Evolutionary conservation across 1,139 yeast species (phyloP).

Genomic region (Candida anutae): DNA sequence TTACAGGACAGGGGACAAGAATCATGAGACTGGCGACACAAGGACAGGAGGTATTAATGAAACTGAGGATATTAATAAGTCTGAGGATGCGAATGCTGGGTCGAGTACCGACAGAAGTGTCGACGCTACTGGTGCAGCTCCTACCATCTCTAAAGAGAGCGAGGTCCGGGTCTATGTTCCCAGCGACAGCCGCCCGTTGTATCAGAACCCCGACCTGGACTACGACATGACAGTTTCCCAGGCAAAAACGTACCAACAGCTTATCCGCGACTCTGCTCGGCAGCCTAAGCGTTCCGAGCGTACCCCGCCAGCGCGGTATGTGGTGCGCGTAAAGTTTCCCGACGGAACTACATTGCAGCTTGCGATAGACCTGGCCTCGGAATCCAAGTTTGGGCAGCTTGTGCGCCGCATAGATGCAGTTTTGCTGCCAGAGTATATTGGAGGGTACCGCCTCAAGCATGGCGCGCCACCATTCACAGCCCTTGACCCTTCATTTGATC

Average conservation of each 20-base stretch:
- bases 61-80: neutral
- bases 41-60: neutral
- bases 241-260: constrained; percentile 44
- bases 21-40: neutral
- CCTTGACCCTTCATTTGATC: constrained; percentile 22
- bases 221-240: constrained; percentile 47
- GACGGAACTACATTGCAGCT: constrained; percentile 44
- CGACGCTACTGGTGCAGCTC: neutral
- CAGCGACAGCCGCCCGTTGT: constrained; percentile 8
- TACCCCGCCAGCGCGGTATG: constrained; percentile 21
- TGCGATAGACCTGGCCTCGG: constrained; percentile 31
- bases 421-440: constrained; percentile 27
- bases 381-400: constrained; percentile 35
- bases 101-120: neutral
- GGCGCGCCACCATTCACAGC: constrained; percentile 40
- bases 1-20: neutral
- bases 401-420: constrained; percentile 29
- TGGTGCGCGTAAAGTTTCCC: constrained; percentile 46
- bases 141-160: too few relatives aligned
- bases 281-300: constrained; percentile 17
- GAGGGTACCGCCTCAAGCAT: constrained; percentile 25
- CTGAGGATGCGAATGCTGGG: neutral
- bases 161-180: constrained; percentile 20
- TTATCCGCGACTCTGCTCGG: constrained; percentile 33
- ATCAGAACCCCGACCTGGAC: constrained; percentile 39